These are phyloP conservation scores for Periglandula ipomoeae DNA, from an alignment of 2,329 filamentous ascomycete species.

Conservation along the genomic window DNA sequence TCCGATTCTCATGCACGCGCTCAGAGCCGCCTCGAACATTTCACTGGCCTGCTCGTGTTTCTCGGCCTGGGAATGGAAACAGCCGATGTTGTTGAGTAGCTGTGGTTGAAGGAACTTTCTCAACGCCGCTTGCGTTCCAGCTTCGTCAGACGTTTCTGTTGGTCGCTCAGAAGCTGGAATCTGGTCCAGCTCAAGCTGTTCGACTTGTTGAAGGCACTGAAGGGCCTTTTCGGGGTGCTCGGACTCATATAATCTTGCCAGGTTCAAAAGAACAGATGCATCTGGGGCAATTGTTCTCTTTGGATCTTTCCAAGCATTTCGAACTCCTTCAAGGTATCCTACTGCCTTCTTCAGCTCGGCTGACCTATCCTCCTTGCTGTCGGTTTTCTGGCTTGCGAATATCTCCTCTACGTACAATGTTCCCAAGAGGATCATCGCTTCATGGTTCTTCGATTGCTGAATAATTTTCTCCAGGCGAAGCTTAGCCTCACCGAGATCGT, in stretches of 20 bases:
- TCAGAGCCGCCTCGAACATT: conserved; percentile 85
- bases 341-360: conserved; percentile 81
- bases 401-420: conserved; percentile 92
- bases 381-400: conserved; percentile 64
- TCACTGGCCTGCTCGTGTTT: conserved; percentile 72
- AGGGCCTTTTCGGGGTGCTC: conserved; percentile 84
- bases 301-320: conserved; percentile 83
- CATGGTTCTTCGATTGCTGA: conserved; percentile 71
- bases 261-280: conserved; percentile 78
- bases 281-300: conserved; percentile 78
- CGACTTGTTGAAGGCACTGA: conserved; percentile 84
- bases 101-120: conserved; percentile 79
- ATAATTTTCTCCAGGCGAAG: conserved; percentile 91
- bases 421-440: conserved; percentile 86
- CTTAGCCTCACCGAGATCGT: conserved; percentile 85
- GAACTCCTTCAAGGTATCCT: conserved; percentile 71
- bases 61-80: conserved; percentile 85
- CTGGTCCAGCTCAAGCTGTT: conserved; percentile 77
- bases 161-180: conserved; percentile 62
- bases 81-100: conserved; percentile 93
- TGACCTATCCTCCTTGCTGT: conserved; percentile 77
- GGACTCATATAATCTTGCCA: conserved; percentile 81
- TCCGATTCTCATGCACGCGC: conserved; percentile 73
- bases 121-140: conserved; percentile 49
- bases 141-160: conserved; percentile 45